Conservation (phyloP, 176 grass and related monocot species). For the Calamus simplicifolius region DNA sequence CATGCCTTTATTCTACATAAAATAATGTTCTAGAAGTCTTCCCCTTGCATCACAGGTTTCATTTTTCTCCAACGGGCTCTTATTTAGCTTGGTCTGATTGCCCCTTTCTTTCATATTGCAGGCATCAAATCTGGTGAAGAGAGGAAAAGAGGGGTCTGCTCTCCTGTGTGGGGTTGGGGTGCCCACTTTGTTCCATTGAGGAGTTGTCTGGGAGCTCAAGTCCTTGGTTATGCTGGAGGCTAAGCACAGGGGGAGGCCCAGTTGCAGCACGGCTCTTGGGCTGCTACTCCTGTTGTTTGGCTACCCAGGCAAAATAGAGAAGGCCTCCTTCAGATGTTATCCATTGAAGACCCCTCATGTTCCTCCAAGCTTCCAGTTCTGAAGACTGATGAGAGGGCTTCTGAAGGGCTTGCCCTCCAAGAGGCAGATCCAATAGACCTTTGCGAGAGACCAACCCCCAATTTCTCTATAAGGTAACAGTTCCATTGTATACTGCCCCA, state of each 20-base stretch:
- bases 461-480: slow-evolving; percentile 92
- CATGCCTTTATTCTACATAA: slow-evolving; percentile 41
- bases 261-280: slow-evolving; percentile 70
- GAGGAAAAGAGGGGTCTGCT: slow-evolving; percentile 5
- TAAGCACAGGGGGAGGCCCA: slow-evolving; percentile 71
- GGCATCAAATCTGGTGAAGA: slow-evolving; percentile 38
- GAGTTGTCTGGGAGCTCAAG: neutral
- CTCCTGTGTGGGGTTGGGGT: neutral
- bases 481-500: neutral
- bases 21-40: slow-evolving; percentile 44
- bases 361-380: slow-evolving; percentile 35
- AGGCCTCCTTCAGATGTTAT: slow-evolving; percentile 87
- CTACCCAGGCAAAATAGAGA: slow-evolving; percentile 36
- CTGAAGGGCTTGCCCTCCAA: slow-evolving; percentile 26
- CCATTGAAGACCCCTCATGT: slow-evolving; percentile 64
- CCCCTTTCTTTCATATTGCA: slow-evolving; percentile 3
- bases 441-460: slow-evolving; percentile 44
- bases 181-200: neutral
- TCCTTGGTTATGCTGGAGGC: slow-evolving; percentile 68
- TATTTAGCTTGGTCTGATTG: neutral
- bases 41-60: neutral
- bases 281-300: slow-evolving; percentile 28
- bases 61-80: neutral
- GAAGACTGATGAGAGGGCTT: slow-evolving; percentile 31
- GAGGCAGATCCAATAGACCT: slow-evolving; percentile 40